Percentiles rank a stretch among this genome's conserved stretches.
phyloP scores from a whole-genome alignment of 768 basidiomycete species.

The Coprinopsis strossmayeri region DNA sequence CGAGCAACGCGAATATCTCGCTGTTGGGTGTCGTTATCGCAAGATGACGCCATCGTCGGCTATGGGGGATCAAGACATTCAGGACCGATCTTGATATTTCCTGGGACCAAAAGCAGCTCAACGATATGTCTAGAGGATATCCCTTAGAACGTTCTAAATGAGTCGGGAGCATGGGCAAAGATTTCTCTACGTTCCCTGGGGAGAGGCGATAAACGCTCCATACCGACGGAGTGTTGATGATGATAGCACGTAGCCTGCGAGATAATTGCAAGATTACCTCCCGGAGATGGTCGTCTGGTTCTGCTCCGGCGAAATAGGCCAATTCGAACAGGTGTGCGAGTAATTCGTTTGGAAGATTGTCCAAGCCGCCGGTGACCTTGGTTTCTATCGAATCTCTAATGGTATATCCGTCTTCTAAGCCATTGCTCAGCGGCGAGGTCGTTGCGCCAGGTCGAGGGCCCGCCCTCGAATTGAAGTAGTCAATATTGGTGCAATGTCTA shows the following conservation, averaged over 20 bases:
- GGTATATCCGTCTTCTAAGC: too few species aligned
- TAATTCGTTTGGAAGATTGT: conserved; percentile 23
- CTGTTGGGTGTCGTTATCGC: conserved; percentile 19
- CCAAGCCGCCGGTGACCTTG: conserved; percentile 9
- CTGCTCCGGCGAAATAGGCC: conserved; percentile 13
- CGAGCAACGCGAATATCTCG: conserved; percentile 20
- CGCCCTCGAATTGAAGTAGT: neutral
- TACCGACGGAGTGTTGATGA: conserved; percentile 23
- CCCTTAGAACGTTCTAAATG: conserved; percentile 22
- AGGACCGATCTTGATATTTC: conserved; percentile 17
- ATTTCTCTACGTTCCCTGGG: conserved; percentile 15
- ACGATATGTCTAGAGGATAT: conserved; percentile 22
- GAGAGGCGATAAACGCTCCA: conserved; percentile 26
- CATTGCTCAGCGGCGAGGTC: too few species aligned
- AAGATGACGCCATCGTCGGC: conserved; percentile 21
- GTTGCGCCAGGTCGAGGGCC: too few species aligned
- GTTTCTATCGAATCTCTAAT: too few species aligned
- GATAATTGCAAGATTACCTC: conserved; percentile 15
- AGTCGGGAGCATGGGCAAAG: conserved; percentile 17
- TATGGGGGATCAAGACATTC: conserved; percentile 20
- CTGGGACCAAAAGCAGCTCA: conserved; percentile 23
- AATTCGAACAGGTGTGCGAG: conserved; percentile 23
- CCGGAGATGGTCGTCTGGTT: conserved; percentile 9
- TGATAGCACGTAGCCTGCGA: conserved; percentile 17
- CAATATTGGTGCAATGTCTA: too few species aligned